Percentiles rank a stretch among this genome's conserved stretches.
Conservation (phyloP, 345 rosid genomes). For the Eucalyptus caleyi region DNA sequence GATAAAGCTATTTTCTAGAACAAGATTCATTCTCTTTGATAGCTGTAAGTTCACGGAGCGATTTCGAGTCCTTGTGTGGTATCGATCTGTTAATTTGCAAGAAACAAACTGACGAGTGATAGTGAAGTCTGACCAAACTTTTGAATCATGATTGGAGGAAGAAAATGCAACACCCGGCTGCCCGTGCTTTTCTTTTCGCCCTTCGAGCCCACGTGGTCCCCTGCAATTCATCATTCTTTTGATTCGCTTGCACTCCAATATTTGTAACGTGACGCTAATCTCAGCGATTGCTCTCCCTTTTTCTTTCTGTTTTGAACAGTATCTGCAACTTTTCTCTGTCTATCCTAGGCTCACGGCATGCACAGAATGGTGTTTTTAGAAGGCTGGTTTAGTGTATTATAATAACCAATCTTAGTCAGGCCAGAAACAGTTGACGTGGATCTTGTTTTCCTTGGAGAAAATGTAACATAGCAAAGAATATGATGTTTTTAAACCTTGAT, state of each 20-base stretch:
- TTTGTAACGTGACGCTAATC: neutral
- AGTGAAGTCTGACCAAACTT: conserved; percentile 29
- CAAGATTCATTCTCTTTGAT: neutral
- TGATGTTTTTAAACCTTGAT: neutral
- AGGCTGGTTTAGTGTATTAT: neutral
- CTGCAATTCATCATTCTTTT: conserved; percentile 4
- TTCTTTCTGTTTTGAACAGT: neutral
- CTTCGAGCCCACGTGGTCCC: conserved; percentile 16
- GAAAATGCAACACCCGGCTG: neutral
- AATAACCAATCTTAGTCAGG: neutral
- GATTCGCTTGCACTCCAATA: neutral
- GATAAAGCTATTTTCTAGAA: neutral
- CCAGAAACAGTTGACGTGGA: neutral
- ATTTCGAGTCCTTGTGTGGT: neutral
- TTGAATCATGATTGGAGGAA: conserved; percentile 14
- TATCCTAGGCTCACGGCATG: neutral
- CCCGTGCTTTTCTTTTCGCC: neutral
- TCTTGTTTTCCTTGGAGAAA: neutral
- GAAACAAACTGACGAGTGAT: conserved; percentile 4
- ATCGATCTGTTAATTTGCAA: neutral
- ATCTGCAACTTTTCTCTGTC: neutral
- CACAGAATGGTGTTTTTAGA: neutral
- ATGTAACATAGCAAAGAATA: neutral
- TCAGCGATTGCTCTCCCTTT: neutral
- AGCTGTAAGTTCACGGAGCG: neutral